A percentile compares a stretch with the other conserved stretches of the same genome.
Conservation (phyloP, 2,329 filamentous ascomycete species). For the Aureobasidium sp. region DNA sequence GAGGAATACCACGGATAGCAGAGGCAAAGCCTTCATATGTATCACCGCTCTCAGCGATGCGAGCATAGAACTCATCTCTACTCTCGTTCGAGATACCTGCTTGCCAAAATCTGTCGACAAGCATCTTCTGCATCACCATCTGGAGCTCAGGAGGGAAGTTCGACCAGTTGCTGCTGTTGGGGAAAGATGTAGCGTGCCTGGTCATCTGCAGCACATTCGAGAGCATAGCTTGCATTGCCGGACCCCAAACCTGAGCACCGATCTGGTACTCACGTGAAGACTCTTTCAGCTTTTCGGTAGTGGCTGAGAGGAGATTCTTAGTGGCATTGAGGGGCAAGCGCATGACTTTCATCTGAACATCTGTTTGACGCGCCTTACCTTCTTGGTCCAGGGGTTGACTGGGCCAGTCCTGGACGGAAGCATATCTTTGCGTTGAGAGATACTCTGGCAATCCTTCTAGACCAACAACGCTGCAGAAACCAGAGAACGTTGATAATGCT, state of each 20-base stretch:
- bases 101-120: constrained; percentile 97
- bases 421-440: constrained; percentile 61
- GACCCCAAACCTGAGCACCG: constrained; percentile 75
- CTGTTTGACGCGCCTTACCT: constrained; percentile 67
- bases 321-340: constrained; percentile 74
- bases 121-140: constrained; percentile 66
- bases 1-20: constrained; percentile 78
- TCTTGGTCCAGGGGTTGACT: constrained; percentile 66
- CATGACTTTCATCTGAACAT: constrained; percentile 66
- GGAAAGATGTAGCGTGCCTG: constrained; percentile 85
- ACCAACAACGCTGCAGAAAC: constrained; percentile 72
- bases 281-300: constrained; percentile 79
- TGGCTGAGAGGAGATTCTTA: constrained; percentile 85
- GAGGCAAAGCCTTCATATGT: constrained; percentile 93
- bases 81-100: constrained; percentile 93
- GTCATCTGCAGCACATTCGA: constrained; percentile 78
- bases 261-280: constrained; percentile 63
- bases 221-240: constrained; percentile 76
- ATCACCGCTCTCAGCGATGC: constrained; percentile 78
- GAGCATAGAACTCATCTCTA: constrained; percentile 91
- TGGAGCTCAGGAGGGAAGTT: constrained; percentile 68
- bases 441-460: constrained; percentile 76
- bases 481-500: constrained; percentile 63
- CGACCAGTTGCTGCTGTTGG: constrained; percentile 78
- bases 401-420: constrained; percentile 76